Percentiles rank a stretch among this genome's conserved stretches.
Conservation (phyloP, 768 basidiomycete genomes). For the Cystobasidium ongulense region DNA sequence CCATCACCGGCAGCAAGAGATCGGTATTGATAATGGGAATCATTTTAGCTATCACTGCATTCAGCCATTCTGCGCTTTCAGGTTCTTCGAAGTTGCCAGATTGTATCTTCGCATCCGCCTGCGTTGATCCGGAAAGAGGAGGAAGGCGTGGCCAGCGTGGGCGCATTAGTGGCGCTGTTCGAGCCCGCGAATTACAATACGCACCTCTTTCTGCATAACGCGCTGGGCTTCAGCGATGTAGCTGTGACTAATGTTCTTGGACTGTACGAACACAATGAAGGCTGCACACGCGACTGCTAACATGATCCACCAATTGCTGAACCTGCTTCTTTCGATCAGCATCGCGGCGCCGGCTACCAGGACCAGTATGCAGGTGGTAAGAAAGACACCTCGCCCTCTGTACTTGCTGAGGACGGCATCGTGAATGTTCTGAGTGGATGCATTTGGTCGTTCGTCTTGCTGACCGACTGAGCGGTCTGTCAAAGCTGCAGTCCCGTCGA, state of each 20-base stretch:
- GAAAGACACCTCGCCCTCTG: neutral
- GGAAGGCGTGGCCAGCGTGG: neutral
- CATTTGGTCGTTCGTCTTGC: neutral
- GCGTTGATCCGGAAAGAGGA: neutral
- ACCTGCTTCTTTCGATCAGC: neutral
- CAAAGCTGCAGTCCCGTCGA: neutral
- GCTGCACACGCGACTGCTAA: neutral
- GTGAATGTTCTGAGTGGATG: neutral
- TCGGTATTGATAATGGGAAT: constrained; percentile 23
- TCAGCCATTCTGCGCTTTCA: constrained; percentile 27
- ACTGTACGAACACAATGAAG: neutral
- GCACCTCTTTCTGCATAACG: neutral
- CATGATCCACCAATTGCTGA: neutral
- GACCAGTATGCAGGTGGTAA: neutral
- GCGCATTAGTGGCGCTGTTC: neutral
- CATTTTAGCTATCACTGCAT: constrained; percentile 4
- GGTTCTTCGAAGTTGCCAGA: neutral
- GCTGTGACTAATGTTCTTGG: neutral
- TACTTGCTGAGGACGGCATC: constrained; percentile 3
- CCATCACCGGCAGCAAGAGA: constrained; percentile 16
- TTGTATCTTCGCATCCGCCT: neutral
- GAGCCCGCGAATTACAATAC: neutral
- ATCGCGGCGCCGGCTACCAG: neutral
- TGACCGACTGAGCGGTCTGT: neutral
- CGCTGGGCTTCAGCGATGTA: neutral